phyloP scores from a whole-genome alignment of 192 early-diverging fungal genomes.

The Pilaira anomala region DNA sequence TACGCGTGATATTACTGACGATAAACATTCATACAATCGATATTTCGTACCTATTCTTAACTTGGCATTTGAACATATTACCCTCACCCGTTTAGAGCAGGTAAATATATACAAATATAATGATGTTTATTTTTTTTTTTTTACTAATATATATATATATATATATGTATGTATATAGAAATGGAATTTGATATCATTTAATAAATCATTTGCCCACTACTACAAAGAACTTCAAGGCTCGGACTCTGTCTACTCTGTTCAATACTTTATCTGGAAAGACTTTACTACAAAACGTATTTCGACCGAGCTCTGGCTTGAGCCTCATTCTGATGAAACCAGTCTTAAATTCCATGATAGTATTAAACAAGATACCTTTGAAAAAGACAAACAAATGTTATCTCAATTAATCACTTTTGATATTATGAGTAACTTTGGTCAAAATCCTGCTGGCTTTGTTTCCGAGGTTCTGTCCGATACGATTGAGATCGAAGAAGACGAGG shows the following conservation, averaged over 20 bases:
- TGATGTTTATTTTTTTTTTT: conserved; percentile 4
- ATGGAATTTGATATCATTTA: conserved; percentile 38
- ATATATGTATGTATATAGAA: background rate
- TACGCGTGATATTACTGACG: conserved; percentile 36
- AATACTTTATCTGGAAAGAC: conserved; percentile 50
- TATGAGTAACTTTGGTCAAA: conserved; percentile 44
- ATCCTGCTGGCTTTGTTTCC: background rate
- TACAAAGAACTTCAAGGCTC: conserved; percentile 42
- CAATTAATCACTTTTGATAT: conserved; percentile 56
- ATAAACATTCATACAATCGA: conserved; percentile 27
- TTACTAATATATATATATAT: background rate
- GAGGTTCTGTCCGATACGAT: background rate
- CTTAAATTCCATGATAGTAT: background rate
- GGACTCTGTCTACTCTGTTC: conserved; percentile 31
- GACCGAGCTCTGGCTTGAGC: conserved; percentile 60
- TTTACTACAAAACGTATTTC: conserved; percentile 37
- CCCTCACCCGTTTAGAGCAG: conserved; percentile 43
- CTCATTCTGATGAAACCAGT: conserved; percentile 12
- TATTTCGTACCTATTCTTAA: conserved; percentile 39
- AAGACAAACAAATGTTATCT: conserved; percentile 43
- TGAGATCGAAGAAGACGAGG: background rate
- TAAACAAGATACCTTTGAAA: background rate
- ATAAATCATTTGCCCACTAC: conserved; percentile 39
- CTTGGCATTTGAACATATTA: conserved; percentile 50
- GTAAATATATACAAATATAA: conserved; percentile 10